Base-by-base conservation (phyloP, 2,329 filamentous ascomycete genomes). In the Pseudocercospora musae region DNA sequence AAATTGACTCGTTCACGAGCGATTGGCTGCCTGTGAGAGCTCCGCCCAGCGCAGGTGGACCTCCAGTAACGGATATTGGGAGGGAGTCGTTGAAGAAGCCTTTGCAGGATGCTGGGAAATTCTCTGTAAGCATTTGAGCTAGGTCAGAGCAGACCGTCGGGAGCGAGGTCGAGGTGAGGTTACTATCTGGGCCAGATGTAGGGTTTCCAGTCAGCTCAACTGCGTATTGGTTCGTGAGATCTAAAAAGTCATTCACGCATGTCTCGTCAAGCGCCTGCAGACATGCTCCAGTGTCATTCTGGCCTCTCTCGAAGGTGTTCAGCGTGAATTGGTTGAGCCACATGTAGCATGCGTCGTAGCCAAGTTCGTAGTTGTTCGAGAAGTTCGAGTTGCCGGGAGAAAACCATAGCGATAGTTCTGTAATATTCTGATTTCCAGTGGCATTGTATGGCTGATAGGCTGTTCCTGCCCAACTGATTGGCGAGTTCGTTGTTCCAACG, bases 351-450 rank as follows among this genome's bases (percentile, higher is more conserved):
- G 58, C 57, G 21, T 64, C 62, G 42, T 59, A 66, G 23, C 64
- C 64, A 3, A 66, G 27, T 6, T 20, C 21, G 55, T 53, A 62
- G 58, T 63, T 57, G 29, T 64, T 52, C 15, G 53, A 29, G 25
- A 50, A 64, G 31, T 66, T 64, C 10, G 46, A 29, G 4, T 13
- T 33, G 15, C 48, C 50, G n/a, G 61, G 49, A 23, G 57, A 60
- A 33, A 66, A 59, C 64, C 64, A 66, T 10, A 66, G 44, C 4
- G 61, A 61, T 6, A 66, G 25, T 44, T 66, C 61, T 15, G 62
- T 54, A 15, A 53, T 37, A 52, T 52, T 48, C n/a, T 53, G 11
- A 31, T 50, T 55, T 21, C 23, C 29, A 20, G 3, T 53, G 15
- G 48, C 33, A 48, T 60, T 60, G 31, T 48, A 29, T 6, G 56